A percentile compares a stretch with the other conserved stretches of the same genome.
phyloP scores from a whole-genome alignment of 2,329 filamentous ascomycete species.

The Ophiostoma australiae region DNA sequence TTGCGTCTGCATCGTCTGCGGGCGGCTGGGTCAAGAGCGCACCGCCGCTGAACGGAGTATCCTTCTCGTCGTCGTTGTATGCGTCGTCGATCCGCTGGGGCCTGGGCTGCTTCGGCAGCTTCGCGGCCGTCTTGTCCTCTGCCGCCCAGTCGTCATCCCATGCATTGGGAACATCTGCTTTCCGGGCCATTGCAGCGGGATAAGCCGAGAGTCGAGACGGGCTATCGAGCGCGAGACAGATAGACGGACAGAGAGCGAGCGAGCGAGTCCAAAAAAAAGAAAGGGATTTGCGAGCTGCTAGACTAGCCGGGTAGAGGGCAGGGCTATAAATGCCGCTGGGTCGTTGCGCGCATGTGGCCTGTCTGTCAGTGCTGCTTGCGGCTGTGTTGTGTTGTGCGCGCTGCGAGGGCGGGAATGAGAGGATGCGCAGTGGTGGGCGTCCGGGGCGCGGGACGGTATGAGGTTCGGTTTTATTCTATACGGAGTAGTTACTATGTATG shows the following conservation, averaged over 20 bases:
- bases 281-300: not conserved
- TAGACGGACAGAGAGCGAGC: not conserved
- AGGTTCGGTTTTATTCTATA: not conserved
- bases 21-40: constrained; percentile 1
- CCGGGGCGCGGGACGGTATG: not conserved
- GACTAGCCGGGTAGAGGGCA: not conserved
- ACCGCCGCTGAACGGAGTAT: constrained; percentile 15
- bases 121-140: constrained; percentile 51
- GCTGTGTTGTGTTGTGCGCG: not conserved
- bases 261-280: not conserved
- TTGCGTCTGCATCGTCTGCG: constrained; percentile 23
- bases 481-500: not conserved
- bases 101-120: constrained; percentile 30
- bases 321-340: constrained; percentile 9
- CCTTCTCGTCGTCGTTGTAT: constrained; percentile 6
- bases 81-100: not conserved
- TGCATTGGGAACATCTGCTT: constrained; percentile 58
- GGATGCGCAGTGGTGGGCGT: not conserved
- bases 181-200: constrained; percentile 41
- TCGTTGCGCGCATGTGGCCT: constrained; percentile 5
- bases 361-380: not conserved
- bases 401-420: not conserved
- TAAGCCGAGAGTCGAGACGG: not conserved
- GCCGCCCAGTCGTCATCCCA: constrained; percentile 91
- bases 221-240: not conserved